These are phyloP conservation scores for Euptelea pleiosperma DNA, from an alignment of 164 flowering plant species.

Conservation along the genomic window DNA sequence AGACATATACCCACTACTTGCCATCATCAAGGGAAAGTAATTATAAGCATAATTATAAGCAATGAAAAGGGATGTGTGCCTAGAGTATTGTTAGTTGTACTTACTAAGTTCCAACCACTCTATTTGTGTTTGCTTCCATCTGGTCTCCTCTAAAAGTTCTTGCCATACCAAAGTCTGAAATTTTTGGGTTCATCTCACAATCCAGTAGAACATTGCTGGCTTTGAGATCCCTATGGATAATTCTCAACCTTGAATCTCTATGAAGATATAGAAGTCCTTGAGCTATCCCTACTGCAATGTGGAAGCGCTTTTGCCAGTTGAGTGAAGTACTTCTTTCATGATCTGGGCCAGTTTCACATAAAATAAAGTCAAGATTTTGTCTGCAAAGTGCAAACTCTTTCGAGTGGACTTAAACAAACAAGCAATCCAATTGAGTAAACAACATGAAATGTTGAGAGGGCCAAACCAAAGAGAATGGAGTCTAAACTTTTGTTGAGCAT, in stretches of 20 bases:
- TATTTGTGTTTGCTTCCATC: slow-evolving; percentile 26
- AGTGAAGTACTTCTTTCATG: neutral
- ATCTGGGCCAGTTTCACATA: neutral
- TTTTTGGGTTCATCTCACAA: slow-evolving; percentile 27
- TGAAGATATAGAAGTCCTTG: slow-evolving; percentile 19
- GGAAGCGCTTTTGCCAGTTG: slow-evolving; percentile 25
- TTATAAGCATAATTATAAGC: too few species aligned
- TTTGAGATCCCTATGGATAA: slow-evolving; percentile 38
- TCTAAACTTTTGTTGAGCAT: neutral
- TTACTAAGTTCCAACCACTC: slow-evolving; percentile 38
- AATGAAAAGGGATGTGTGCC: too few species aligned
- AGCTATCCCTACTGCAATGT: slow-evolving; percentile 20
- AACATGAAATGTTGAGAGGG: too few species aligned
- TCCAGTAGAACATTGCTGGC: slow-evolving; percentile 36
- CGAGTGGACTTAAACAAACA: too few species aligned
- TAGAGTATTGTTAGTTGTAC: too few species aligned
- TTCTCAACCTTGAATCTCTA: slow-evolving; percentile 31
- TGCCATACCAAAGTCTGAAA: slow-evolving; percentile 37
- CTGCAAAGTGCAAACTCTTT: too few species aligned
- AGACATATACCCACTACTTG: slow-evolving; percentile 25
- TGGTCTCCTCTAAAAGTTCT: slow-evolving; percentile 25
- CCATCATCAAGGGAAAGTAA: neutral
- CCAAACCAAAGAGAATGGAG: slow-evolving; percentile 1
- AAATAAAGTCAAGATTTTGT: neutral
- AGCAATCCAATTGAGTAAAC: too few species aligned